Evolutionary conservation across 352 stramenopile species (phyloP).

Genomic region (Plasmopara halstedii): DNA sequence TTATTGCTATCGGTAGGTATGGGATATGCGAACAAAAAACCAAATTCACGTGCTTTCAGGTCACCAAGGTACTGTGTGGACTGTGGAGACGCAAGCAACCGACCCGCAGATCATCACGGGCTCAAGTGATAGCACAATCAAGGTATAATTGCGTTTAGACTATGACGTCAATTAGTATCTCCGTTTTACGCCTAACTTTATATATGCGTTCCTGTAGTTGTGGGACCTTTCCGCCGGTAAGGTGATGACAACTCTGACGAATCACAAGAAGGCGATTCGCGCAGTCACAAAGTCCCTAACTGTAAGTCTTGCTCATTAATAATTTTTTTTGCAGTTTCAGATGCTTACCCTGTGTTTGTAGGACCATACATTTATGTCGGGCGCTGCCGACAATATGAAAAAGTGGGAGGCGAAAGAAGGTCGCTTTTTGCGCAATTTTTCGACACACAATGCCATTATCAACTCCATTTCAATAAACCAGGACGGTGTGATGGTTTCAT

Average conservation of each 20-base stretch:
- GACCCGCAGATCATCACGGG: slow-evolving; percentile 94
- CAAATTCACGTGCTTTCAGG: slow-evolving; percentile 96
- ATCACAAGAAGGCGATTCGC: slow-evolving; percentile 98
- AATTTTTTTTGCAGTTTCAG: neutral
- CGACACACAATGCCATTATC: slow-evolving; percentile 96
- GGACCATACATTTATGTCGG: slow-evolving; percentile 97
- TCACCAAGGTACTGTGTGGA: slow-evolving; percentile 95
- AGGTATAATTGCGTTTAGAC: slow-evolving; percentile 32
- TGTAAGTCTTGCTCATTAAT: slow-evolving; percentile 19
- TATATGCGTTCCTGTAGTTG: slow-evolving; percentile 43
- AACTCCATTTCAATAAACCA: slow-evolving; percentile 98
- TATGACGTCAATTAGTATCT: neutral
- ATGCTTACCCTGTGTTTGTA: slow-evolving; percentile 5
- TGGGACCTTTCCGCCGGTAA: slow-evolving; percentile 98
- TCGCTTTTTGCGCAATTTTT: slow-evolving; percentile 95
- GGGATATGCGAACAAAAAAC: slow-evolving; percentile 99
- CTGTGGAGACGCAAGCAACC: slow-evolving; percentile 91
- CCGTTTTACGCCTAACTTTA: slow-evolving; percentile 1
- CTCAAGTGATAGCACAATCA: slow-evolving; percentile 92
- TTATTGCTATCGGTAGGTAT: slow-evolving; percentile 62
- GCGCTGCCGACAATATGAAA: slow-evolving; percentile 97
- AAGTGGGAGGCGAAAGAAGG: slow-evolving; percentile 97
- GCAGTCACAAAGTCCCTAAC: slow-evolving; percentile 85
- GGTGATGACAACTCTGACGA: slow-evolving; percentile 97
- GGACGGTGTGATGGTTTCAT: slow-evolving; percentile 94